A percentile compares a stretch with the other conserved stretches of the same genome.
Conservation (phyloP, 2,329 filamentous ascomycete genomes). For the Aspergillus awamori region DNA sequence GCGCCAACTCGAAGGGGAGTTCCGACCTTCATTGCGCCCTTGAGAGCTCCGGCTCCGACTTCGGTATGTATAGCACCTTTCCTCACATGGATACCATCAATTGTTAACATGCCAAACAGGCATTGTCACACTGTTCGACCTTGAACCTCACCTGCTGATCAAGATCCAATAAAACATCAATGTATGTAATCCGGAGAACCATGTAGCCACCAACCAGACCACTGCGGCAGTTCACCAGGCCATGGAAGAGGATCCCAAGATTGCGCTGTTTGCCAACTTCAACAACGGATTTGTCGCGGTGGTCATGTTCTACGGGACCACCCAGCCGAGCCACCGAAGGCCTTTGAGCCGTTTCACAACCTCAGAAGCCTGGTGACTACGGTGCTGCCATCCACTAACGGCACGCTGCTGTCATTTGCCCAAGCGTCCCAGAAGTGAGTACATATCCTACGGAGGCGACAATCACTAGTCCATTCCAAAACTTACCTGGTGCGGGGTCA, state of each 20-base stretch:
- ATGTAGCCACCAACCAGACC: not conserved
- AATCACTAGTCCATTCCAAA: not conserved
- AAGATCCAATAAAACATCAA: not conserved
- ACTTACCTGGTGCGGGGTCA: not conserved
- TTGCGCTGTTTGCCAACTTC: constrained; percentile 15
- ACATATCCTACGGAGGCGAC: not conserved
- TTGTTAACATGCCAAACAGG: not conserved
- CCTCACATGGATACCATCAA: not conserved
- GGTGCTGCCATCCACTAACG: not conserved
- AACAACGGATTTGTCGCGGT: constrained; percentile 15
- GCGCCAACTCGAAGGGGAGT: constrained; percentile 19
- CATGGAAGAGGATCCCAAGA: constrained; percentile 8
- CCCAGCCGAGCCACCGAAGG: not conserved
- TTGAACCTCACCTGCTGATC: not conserved
- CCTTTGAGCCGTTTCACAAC: not conserved
- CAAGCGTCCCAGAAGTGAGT: not conserved
- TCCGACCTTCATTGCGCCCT: constrained; percentile 34
- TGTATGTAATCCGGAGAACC: not conserved
- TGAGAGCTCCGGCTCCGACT: constrained; percentile 33
- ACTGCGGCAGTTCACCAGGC: not conserved
- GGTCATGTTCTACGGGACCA: constrained; percentile 14
- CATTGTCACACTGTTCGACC: not conserved
- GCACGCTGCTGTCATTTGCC: not conserved
- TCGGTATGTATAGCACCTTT: constrained; percentile 24
- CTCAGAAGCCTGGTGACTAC: not conserved